A percentile compares a stretch with the other conserved stretches of the same genome.
Evolutionary conservation across 2,329 filamentous ascomycete species (phyloP).

Genomic region (Dothistroma pini): DNA sequence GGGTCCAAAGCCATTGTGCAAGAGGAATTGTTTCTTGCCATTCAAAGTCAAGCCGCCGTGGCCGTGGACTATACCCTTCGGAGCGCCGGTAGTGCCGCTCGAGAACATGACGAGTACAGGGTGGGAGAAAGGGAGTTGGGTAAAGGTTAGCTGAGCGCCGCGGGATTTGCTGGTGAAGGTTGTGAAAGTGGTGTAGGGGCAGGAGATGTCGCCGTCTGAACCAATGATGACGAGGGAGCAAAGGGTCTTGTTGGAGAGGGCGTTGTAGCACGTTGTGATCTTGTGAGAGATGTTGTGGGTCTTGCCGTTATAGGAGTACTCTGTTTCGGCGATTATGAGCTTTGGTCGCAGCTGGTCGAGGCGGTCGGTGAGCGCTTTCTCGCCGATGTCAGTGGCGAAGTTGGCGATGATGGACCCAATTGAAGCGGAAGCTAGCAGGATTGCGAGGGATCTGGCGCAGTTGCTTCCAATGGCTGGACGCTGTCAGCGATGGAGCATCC

Average conservation of each 20-base stretch:
- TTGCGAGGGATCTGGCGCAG: constrained; percentile 6
- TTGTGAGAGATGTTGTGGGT: constrained; percentile 9
- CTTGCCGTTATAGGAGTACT: constrained; percentile 16
- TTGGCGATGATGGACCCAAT: constrained; percentile 12
- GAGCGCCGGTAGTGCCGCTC: constrained; percentile 68
- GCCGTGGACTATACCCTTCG: constrained; percentile 75
- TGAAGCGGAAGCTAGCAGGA: constrained; percentile 8
- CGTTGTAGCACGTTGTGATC: constrained; percentile 2
- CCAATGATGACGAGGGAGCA: constrained; percentile 9
- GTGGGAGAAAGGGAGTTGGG: constrained; percentile 9
- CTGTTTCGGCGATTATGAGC: constrained; percentile 21
- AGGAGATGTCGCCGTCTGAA: not conserved
- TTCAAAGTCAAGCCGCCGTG: constrained; percentile 61
- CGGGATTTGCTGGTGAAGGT: not conserved
- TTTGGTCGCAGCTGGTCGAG: constrained; percentile 22
- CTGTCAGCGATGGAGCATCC: not conserved
- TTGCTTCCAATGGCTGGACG: constrained; percentile 7
- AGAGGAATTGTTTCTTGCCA: constrained; percentile 54
- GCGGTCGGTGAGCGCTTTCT: constrained; percentile 13
- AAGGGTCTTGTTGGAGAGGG: not conserved
- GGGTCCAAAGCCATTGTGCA: constrained; percentile 48
- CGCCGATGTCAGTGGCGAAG: constrained; percentile 15
- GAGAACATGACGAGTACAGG: constrained; percentile 18
- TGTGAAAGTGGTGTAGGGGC: constrained; percentile 3
- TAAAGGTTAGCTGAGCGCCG: constrained; percentile 5